Evolutionary conservation across 2,329 filamentous ascomycete genomes (phyloP).

Genomic region (Monosporascus cannonballus): DNA sequence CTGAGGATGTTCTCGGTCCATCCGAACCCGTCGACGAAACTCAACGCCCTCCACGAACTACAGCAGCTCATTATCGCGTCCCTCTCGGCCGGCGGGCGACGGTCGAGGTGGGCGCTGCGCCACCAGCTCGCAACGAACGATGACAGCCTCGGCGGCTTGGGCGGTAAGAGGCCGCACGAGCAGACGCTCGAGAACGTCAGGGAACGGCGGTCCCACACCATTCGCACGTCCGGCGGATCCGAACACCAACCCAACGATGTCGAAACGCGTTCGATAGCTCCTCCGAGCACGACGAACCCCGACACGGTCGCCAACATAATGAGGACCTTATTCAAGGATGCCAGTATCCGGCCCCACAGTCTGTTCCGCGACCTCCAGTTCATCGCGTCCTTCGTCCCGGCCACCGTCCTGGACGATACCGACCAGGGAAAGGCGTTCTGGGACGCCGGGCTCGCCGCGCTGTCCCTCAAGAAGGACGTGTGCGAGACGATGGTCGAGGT

Average conservation of each 20-base stretch:
- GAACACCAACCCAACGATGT: constrained; percentile 34
- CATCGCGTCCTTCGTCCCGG: constrained; percentile 60
- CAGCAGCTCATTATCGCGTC: constrained; percentile 76
- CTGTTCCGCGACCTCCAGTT: constrained; percentile 78
- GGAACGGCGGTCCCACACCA: constrained; percentile 57
- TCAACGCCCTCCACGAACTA: constrained; percentile 76
- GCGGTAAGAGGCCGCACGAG: constrained; percentile 47
- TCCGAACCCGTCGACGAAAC: constrained; percentile 79
- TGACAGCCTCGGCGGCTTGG: constrained; percentile 25
- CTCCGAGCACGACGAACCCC: constrained; percentile 46
- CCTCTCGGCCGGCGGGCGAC: constrained; percentile 49
- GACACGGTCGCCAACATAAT: constrained; percentile 62
- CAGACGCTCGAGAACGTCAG: constrained; percentile 65
- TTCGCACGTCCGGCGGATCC: constrained; percentile 32
- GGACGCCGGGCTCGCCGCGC: constrained; percentile 80
- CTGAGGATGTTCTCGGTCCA: constrained; percentile 84
- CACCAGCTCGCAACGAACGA: constrained; percentile 30
- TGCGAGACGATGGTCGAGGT: constrained; percentile 79
- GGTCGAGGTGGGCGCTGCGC: constrained; percentile 30
- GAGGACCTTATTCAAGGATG: constrained; percentile 59
- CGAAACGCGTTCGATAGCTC: constrained; percentile 44
- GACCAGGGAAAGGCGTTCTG: constrained; percentile 76
- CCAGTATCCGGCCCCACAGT: constrained; percentile 67
- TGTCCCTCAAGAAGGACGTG: constrained; percentile 83
- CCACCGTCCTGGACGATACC: constrained; percentile 53